Evolutionary conservation across 2,329 filamentous ascomycete species (phyloP).

Genomic region (Stagonosporopsis chrysanthemi): DNA sequence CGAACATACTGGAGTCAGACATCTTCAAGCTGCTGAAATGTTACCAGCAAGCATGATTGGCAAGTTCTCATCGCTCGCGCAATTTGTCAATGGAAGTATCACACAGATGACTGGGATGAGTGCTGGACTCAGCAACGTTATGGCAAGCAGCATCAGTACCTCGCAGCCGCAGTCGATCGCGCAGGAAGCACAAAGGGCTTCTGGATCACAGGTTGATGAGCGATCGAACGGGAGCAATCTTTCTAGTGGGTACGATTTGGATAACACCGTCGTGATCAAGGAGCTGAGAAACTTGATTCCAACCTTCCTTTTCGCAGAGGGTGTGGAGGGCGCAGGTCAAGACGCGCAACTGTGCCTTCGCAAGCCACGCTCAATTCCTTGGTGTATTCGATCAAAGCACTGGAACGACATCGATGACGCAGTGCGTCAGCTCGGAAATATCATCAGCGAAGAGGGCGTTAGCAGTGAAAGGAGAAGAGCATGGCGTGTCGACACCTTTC

Average conservation of each 20-base stretch:
- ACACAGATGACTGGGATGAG: slow-evolving; percentile 21
- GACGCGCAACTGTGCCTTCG: slow-evolving; percentile 32
- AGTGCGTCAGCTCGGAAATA: slow-evolving; percentile 11
- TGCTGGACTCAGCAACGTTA: background rate
- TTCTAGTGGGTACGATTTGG: slow-evolving; percentile 1
- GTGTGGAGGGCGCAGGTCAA: slow-evolving; percentile 22
- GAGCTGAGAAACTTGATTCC: slow-evolving; percentile 22
- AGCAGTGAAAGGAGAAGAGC: background rate
- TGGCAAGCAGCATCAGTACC: slow-evolving; percentile 8
- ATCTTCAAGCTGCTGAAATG: slow-evolving; percentile 22
- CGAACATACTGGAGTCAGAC: slow-evolving; percentile 23
- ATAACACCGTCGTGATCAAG: slow-evolving; percentile 12
- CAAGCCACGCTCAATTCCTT: slow-evolving; percentile 21
- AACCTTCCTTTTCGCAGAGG: slow-evolving; percentile 29
- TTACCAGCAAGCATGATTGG: slow-evolving; percentile 29
- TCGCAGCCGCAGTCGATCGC: background rate
- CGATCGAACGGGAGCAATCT: background rate
- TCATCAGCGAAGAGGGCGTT: background rate
- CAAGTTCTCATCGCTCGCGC: slow-evolving; percentile 19
- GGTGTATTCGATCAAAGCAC: slow-evolving; percentile 12
- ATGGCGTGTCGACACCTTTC: slow-evolving; percentile 27
- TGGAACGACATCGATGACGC: slow-evolving; percentile 31
- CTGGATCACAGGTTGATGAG: background rate
- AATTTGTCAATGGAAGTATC: slow-evolving; percentile 26
- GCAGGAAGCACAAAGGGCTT: background rate